Evolutionary conservation across 352 stramenopile species (phyloP).

Genomic region (Aphanomyces stellatus): DNA sequence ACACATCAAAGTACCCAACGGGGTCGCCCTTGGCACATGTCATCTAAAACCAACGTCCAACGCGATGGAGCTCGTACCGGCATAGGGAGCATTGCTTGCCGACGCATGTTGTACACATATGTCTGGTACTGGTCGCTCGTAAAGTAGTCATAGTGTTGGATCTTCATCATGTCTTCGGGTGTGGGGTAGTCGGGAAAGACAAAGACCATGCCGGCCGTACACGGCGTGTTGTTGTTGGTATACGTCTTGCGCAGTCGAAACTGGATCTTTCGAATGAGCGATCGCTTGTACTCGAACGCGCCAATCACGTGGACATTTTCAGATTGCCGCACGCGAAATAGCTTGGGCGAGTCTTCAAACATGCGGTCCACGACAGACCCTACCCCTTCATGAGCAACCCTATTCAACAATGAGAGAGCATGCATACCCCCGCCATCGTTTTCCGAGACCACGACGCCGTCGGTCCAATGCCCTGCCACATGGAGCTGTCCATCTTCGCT

Average conservation of each 20-base stretch:
- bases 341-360: constrained; percentile 17
- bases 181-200: constrained; percentile 11
- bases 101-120: constrained; percentile 8
- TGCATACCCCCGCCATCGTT: background rate
- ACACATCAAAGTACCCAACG: constrained; percentile 12
- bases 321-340: constrained; percentile 13
- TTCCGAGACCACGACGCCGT: background rate
- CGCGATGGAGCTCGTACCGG: no score
- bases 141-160: constrained; percentile 18
- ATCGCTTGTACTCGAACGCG: background rate
- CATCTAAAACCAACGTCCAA: background rate
- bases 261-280: constrained; percentile 11
- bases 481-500: background rate
- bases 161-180: constrained; percentile 14
- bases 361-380: background rate
- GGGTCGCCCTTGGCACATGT: constrained; percentile 9
- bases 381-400: no score
- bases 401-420: no score
- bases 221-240: constrained; percentile 12
- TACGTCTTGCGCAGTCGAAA: constrained; percentile 13
- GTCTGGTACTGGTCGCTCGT: constrained; percentile 19
- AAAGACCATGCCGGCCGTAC: constrained; percentile 12
- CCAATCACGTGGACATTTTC: constrained; percentile 16
- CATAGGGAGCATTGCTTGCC: constrained; percentile 3
- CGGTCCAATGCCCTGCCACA: constrained; percentile 1